phyloP scores from a whole-genome alignment of 306 rosid genomes.

The Mimosa pudica region DNA sequence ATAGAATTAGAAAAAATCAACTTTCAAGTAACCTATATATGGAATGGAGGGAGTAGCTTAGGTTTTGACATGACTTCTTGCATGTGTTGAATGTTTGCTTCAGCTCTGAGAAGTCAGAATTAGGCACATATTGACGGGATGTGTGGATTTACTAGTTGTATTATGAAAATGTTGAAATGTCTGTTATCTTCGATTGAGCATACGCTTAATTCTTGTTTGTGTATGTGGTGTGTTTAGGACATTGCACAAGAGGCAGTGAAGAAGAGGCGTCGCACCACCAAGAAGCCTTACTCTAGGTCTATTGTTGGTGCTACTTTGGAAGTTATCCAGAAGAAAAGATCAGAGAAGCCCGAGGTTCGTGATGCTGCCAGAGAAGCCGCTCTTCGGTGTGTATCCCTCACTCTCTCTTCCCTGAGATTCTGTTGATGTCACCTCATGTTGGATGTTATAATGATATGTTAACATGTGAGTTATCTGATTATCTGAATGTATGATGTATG shows the following conservation, averaged over 20 bases:
- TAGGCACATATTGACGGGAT: background rate
- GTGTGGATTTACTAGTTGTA: background rate
- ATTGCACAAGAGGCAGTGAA: constrained; percentile 74
- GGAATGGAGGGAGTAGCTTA: background rate
- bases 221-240: constrained; percentile 38
- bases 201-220: background rate
- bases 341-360: constrained; percentile 75
- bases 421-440: background rate
- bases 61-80: too few relatives aligned
- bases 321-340: constrained; percentile 68
- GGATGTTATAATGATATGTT: background rate
- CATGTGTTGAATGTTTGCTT: background rate
- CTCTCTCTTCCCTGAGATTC: background rate
- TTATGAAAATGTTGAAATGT: background rate
- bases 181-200: background rate
- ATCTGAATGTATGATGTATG: constrained; percentile 3
- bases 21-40: too few relatives aligned
- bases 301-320: constrained; percentile 72
- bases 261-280: constrained; percentile 73
- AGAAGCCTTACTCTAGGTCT: constrained; percentile 75
- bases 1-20: too few relatives aligned
- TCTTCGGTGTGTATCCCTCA: constrained; percentile 50
- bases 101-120: background rate
- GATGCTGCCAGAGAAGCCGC: constrained; percentile 89
- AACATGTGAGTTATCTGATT: background rate